These are phyloP conservation scores for Monosiga brevicollis DNA, from an alignment of 78 protist species.

Conservation along the genomic window DNA sequence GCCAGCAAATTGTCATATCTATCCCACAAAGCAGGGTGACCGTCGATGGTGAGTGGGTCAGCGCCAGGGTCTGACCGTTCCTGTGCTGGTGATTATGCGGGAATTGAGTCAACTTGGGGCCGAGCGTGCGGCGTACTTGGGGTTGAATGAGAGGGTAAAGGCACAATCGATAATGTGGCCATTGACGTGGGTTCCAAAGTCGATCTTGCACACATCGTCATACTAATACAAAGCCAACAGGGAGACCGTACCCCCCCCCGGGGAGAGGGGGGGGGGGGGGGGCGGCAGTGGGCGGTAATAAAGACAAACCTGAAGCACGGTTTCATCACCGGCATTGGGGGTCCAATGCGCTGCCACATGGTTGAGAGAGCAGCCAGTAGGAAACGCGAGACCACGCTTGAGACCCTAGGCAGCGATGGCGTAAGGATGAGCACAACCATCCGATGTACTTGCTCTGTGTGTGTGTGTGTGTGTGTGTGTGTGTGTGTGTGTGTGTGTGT, in stretches of 20 bases:
- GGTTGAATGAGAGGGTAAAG: constrained; percentile 78
- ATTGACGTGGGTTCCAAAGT: constrained; percentile 94
- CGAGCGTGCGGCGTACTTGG: constrained; percentile 67
- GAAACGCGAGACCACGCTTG: constrained; percentile 83
- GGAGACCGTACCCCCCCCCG: no score
- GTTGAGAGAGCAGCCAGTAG: constrained; percentile 91
- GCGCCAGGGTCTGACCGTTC: no score
- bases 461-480: background rate
- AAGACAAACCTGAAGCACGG: constrained; percentile 30
- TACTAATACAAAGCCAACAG: no score
- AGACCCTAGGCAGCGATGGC: constrained; percentile 26
- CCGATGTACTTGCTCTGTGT: no score
- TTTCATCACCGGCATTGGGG: constrained; percentile 96
- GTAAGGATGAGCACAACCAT: constrained; percentile 2
- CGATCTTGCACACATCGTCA: constrained; percentile 92
- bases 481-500: background rate
- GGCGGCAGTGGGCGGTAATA: no score
- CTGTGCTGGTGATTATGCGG: no score
- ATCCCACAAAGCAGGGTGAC: no score
- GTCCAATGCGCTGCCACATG: constrained; percentile 95
- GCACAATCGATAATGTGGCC: constrained; percentile 95
- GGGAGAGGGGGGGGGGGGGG: no score
- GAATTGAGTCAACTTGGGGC: no score
- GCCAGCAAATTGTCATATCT: no score
- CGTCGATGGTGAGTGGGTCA: no score